These are phyloP conservation scores for Shiraia sp. DNA, from an alignment of 2,329 filamentous ascomycete genomes.

Conservation along the genomic window DNA sequence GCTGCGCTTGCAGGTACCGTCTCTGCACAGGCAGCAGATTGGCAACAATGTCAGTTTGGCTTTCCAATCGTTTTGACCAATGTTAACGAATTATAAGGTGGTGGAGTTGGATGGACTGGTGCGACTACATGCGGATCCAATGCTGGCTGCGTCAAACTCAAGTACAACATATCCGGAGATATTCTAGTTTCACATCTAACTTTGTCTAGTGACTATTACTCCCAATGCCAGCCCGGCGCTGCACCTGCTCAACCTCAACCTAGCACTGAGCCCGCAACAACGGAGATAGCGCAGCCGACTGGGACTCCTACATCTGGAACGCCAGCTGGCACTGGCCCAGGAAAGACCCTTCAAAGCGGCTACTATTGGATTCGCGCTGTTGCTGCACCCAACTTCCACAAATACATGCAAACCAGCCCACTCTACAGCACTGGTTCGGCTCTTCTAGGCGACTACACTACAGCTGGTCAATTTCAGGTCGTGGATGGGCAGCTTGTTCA, in stretches of 20 bases:
- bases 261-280: constrained; percentile 10
- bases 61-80: too few relatives aligned
- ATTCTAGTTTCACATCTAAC: not conserved
- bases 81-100: constrained; percentile 23
- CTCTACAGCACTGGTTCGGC: constrained; percentile 51
- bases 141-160: constrained; percentile 38
- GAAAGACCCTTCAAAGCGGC: constrained; percentile 54
- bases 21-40: constrained; percentile 32
- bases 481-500: constrained; percentile 60
- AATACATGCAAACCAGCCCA: constrained; percentile 45
- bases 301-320: constrained; percentile 10
- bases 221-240: constrained; percentile 48
- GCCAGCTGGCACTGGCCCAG: constrained; percentile 42
- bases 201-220: constrained; percentile 40
- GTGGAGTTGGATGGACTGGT: constrained; percentile 32
- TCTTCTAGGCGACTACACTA: constrained; percentile 56
- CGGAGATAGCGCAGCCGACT: constrained; percentile 18
- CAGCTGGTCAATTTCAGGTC: constrained; percentile 63
- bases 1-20: constrained; percentile 27
- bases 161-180: constrained; percentile 21
- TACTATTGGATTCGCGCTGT: constrained; percentile 64
- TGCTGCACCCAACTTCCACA: constrained; percentile 58
- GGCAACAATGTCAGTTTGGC: constrained; percentile 40
- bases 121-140: constrained; percentile 28
- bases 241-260: constrained; percentile 11